phyloP scores from a whole-genome alignment of 495 filamentous ascomycete species.

The Annulohypoxylon stygium region DNA sequence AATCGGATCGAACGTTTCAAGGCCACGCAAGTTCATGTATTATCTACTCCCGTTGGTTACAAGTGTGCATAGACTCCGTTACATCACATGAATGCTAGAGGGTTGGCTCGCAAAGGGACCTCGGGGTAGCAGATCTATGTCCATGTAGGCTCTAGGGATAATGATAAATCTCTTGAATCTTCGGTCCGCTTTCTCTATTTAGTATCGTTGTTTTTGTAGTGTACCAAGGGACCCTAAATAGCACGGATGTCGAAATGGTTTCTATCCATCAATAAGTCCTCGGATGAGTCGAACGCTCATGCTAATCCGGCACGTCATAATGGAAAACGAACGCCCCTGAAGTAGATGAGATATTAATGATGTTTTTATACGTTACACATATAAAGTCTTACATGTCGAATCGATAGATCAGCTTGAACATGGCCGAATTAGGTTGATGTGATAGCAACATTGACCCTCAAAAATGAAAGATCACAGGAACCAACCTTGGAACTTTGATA shows the following conservation, averaged over 20 bases:
- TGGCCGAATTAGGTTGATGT: background rate
- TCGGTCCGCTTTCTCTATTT: background rate
- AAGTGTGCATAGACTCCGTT: slow-evolving; percentile 25
- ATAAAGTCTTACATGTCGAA: background rate
- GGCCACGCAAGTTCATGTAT: slow-evolving; percentile 11
- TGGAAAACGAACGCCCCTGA: background rate
- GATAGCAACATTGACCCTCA: background rate
- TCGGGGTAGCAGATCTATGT: slow-evolving; percentile 2
- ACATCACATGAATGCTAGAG: slow-evolving; percentile 38
- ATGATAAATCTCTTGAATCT: background rate
- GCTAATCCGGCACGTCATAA: background rate
- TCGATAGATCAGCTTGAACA: background rate
- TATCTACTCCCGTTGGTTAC: slow-evolving; percentile 20
- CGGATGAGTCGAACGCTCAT: background rate
- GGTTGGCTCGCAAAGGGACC: slow-evolving; percentile 11
- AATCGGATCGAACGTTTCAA: slow-evolving; percentile 31
- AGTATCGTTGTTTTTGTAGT: slow-evolving; percentile 3
- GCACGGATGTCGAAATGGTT: background rate
- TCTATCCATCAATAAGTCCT: background rate
- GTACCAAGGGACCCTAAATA: background rate
- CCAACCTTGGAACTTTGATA: background rate
- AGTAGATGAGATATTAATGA: slow-evolving; percentile 2
- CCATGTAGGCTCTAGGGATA: background rate
- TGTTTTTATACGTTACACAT: background rate
- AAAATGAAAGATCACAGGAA: background rate